Evolutionary conservation across 495 filamentous ascomycete genomes (phyloP), one percentile per base, ranked within the genome.

Genomic region (Penicillium parvum): DNA sequence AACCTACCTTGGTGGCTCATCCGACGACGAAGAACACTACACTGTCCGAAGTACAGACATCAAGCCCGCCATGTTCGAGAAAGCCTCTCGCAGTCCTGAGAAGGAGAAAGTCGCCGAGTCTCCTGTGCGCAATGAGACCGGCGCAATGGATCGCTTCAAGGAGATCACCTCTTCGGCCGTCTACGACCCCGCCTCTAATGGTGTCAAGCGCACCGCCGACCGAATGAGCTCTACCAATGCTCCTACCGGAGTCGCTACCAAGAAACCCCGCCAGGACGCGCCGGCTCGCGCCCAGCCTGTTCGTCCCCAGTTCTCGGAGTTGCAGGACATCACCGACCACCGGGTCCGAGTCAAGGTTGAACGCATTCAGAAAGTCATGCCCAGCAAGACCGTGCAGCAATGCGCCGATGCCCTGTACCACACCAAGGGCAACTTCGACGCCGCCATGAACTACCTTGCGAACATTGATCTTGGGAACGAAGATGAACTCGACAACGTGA

Each of bases 1-100:
- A 6, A 71, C 65, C 22, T 82, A 76, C 52, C 65, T 68, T 42
- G 77, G 72, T 14, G 74, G 61, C 3, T 81, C 79, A 14, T 82
- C 78, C 7, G 76, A 77, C 22, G 76, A 81, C 14, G 79, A 83
- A 19, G 59, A 49, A 27, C 63, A 66, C 21, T 64, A 52, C 21
- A 43, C 35, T 2, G 17, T 45, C n/a, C 56, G 58, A 8, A 72
- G 63, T 25, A 76, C 78, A 3, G 83, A 87, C 40, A 89, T 94
- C 49, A 80, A 79, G 38, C 86, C 87, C 7, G 76, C 84, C 1
- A 81, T 70, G 28, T 87, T 89, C 48, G 61, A 61, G 18, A 64
- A 64, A 29, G 47, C 55, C 3, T 50, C 59, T 22, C 63, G 57
- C 16, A 67, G 52, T 27, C 63, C 66, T 3, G 62, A 69, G 10